Percentiles rank a stretch among this genome's conserved stretches.
phyloP scores from a whole-genome alignment of 805 yeast species.

The Saitoella complicata region DNA sequence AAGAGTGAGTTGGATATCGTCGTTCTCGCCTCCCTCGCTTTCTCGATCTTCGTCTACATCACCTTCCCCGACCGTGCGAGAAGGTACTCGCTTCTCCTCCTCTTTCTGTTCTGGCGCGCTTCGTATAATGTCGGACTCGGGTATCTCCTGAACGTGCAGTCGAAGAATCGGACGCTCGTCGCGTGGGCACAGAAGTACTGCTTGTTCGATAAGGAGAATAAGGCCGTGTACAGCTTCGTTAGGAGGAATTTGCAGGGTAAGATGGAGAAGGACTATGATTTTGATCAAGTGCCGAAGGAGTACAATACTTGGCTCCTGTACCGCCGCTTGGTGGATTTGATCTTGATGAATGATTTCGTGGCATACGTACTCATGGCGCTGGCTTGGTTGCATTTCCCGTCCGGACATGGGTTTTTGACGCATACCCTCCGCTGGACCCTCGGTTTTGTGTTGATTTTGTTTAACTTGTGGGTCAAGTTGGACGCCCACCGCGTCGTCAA shows the following conservation, averaged over 20 bases:
- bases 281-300: conserved; percentile 42
- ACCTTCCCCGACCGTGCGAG: conserved; percentile 17
- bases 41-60: conserved; percentile 19
- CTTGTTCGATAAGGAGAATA: conserved; percentile 28
- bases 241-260: conserved; percentile 32
- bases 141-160: conserved; percentile 45
- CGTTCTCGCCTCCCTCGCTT: conserved; percentile 32
- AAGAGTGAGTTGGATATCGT: conserved; percentile 52
- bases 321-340: conserved; percentile 63
- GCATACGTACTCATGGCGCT: conserved; percentile 54
- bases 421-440: conserved; percentile 35
- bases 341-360: conserved; percentile 70
- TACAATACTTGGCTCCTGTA: conserved; percentile 72
- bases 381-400: conserved; percentile 21
- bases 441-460: conserved; percentile 47
- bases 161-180: conserved; percentile 39
- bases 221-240: conserved; percentile 26
- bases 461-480: conserved; percentile 70
- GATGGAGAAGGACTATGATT: conserved; percentile 27
- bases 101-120: conserved; percentile 60
- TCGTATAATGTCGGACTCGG: conserved; percentile 75
- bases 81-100: conserved; percentile 29
- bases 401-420: conserved; percentile 29
- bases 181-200: conserved; percentile 30
- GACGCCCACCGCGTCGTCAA: conserved; percentile 80